phyloP scores from a whole-genome alignment of 345 rosid species.

The Citrus cavaleriei region DNA sequence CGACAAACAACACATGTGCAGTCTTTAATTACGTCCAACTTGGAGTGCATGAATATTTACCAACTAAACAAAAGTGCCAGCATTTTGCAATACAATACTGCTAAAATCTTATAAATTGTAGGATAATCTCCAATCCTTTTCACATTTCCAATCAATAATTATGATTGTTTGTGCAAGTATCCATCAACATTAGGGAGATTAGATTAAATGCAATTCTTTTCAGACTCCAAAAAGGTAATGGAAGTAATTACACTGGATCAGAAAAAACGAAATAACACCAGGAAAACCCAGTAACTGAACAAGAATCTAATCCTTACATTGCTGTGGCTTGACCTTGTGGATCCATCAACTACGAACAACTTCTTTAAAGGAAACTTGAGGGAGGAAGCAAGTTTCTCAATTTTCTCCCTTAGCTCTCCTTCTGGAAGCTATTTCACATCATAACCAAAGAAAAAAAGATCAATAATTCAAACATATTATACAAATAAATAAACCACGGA shows the following conservation, averaged over 20 bases:
- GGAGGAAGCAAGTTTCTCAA: slow-evolving; percentile 88
- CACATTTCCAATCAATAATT: neutral
- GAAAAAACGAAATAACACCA: neutral
- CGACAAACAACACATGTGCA: neutral
- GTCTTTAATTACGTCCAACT: neutral
- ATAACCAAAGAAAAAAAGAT: slow-evolving; percentile 13
- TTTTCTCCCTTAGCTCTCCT: slow-evolving; percentile 76
- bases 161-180: neutral
- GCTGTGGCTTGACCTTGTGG: slow-evolving; percentile 99
- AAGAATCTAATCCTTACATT: slow-evolving; percentile 61
- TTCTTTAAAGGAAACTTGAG: slow-evolving; percentile 90
- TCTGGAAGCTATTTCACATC: slow-evolving; percentile 71
- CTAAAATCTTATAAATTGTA: neutral
- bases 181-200: neutral
- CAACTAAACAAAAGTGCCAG: neutral
- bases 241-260: neutral
- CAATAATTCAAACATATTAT: slow-evolving; percentile 2
- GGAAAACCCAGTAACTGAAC: neutral
- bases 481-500: neutral
- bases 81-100: neutral
- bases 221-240: neutral
- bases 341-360: slow-evolving; percentile 97
- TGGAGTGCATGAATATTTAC: neutral
- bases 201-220: neutral
- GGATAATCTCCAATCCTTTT: neutral